phyloP scores from a whole-genome alignment of 2,329 filamentous ascomycete species.

The Helicocarpus griseus region DNA sequence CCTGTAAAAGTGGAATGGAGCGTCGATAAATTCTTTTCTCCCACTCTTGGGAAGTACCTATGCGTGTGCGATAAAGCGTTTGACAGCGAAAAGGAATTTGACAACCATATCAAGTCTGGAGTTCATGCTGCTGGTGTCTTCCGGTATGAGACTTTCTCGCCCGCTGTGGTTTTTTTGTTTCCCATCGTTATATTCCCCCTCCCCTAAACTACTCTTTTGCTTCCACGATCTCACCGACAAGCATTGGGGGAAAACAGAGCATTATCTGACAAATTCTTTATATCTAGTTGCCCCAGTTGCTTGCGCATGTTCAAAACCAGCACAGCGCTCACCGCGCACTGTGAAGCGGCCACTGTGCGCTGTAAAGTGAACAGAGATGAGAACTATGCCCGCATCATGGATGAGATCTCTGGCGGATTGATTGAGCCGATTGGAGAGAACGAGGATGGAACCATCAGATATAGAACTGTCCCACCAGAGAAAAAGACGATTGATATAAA shows the following conservation, averaged over 20 bases:
- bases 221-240: too few relatives aligned
- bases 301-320: constrained; percentile 28
- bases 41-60: constrained; percentile 20
- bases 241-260: neutral
- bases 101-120: constrained; percentile 23
- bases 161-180: neutral
- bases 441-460: constrained; percentile 26
- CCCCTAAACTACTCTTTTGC: neutral
- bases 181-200: neutral
- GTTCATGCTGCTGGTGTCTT: constrained; percentile 16
- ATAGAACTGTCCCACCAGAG: constrained; percentile 15
- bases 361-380: constrained; percentile 25
- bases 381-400: constrained; percentile 26
- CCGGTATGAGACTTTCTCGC: constrained; percentile 11
- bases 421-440: constrained; percentile 24
- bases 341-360: constrained; percentile 26
- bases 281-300: constrained; percentile 29
- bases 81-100: constrained; percentile 17
- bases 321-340: constrained; percentile 31
- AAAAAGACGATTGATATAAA: constrained; percentile 10
- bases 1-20: constrained; percentile 16
- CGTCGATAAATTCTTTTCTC: constrained; percentile 23
- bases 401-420: constrained; percentile 30
- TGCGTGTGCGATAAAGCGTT: constrained; percentile 27
- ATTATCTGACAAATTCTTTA: constrained; percentile 2